Conservation (phyloP, 73 alveolate genomes). For the Paraurostyla sp. region DNA sequence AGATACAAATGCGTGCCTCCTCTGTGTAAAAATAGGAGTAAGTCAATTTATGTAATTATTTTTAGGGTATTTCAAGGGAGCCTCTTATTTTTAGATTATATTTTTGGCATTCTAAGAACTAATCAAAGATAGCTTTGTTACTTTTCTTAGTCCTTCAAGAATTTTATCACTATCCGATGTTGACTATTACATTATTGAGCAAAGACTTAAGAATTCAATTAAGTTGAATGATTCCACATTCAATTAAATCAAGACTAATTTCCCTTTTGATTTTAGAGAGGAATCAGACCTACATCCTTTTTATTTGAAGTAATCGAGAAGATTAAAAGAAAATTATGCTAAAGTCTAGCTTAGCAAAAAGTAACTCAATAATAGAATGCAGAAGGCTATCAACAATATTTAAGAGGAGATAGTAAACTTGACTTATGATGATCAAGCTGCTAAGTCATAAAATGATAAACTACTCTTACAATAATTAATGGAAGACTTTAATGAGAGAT, state of each 20-base stretch:
- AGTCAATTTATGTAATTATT: neutral
- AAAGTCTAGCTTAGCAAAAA: no score
- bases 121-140: neutral
- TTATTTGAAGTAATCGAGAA: neutral
- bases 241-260: neutral
- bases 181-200: neutral
- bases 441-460: no score
- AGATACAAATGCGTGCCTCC: neutral
- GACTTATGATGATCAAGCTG: no score
- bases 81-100: neutral
- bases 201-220: neutral
- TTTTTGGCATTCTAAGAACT: neutral
- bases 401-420: no score
- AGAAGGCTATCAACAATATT: no score
- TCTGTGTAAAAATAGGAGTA: neutral
- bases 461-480: no score
- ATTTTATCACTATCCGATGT: neutral
- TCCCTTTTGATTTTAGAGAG: slow-evolving; percentile 12
- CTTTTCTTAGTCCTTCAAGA: neutral
- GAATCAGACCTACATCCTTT: neutral
- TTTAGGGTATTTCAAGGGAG: neutral
- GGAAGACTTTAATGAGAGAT: no score
- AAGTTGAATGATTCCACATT: neutral
- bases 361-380: no score
- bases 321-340: neutral